Conservation (phyloP, 805 yeast genomes). For the Starmerella etchellsii region DNA sequence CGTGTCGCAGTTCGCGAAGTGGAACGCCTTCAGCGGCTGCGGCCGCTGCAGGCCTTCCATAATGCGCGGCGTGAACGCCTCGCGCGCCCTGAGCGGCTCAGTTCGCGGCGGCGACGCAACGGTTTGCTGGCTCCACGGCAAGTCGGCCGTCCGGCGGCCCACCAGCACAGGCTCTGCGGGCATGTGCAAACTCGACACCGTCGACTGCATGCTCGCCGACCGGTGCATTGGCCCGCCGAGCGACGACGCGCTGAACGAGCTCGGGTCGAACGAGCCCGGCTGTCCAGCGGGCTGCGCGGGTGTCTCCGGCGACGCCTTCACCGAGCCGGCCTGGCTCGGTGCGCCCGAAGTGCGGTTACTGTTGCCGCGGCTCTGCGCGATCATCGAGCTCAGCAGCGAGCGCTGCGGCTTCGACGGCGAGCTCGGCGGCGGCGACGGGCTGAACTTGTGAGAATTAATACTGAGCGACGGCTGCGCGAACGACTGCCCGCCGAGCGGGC, state of each 20-base stretch:
- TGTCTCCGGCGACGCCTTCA: slow-evolving; percentile 1
- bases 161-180: slow-evolving; percentile 17
- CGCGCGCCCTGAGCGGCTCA: not conserved
- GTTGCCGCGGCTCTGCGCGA: slow-evolving; percentile 8
- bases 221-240: not conserved
- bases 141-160: slow-evolving; percentile 10
- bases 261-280: not conserved
- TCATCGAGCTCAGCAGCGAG: slow-evolving; percentile 18
- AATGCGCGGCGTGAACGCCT: slow-evolving; percentile 11
- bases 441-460: not conserved
- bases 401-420: slow-evolving; percentile 10
- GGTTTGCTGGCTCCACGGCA: slow-evolving; percentile 11
- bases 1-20: slow-evolving; percentile 73
- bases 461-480: not conserved
- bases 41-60: slow-evolving; percentile 11
- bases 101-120: slow-evolving; percentile 15
- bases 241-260: not conserved
- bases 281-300: slow-evolving; percentile 12
- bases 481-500: not conserved
- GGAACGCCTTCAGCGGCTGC: slow-evolving; percentile 27
- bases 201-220: not conserved
- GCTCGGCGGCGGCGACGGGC: slow-evolving; percentile 7
- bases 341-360: not conserved
- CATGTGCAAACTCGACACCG: not conserved
- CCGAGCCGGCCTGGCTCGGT: too few relatives aligned